Percentiles rank a stretch among this genome's conserved stretches.
Conservation (phyloP, 2,329 filamentous ascomycete genomes). For the Colletotrichum noveboracense region DNA sequence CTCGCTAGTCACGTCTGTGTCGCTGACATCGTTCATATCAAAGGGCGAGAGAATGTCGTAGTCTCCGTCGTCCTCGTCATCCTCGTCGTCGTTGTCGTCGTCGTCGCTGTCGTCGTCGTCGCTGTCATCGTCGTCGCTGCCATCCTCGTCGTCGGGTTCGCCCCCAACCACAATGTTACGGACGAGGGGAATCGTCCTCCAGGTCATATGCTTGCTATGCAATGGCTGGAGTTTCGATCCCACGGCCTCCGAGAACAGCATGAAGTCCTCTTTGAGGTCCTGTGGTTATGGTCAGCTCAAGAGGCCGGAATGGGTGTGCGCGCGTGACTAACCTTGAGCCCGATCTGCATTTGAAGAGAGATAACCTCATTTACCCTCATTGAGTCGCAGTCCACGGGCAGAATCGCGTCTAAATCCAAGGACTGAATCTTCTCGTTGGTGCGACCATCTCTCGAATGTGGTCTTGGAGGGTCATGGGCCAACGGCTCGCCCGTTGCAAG, state of each 20-base stretch:
- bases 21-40: not conserved
- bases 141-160: not conserved
- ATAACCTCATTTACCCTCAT: not conserved
- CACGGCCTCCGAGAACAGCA: not conserved
- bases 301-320: not conserved
- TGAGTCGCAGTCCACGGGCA: accelerated
- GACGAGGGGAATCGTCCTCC: not conserved
- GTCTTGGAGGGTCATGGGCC: not conserved
- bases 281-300: not conserved
- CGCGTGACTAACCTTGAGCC: not conserved
- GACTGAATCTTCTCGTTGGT: not conserved
- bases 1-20: not conserved
- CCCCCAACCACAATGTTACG: not conserved
- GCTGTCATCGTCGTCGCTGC: not conserved
- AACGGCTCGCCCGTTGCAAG: not conserved
- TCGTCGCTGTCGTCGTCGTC: not conserved
- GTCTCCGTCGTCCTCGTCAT: not conserved
- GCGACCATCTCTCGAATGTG: not conserved
- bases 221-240: not conserved
- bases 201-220: not conserved
- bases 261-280: not conserved
- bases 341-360: not conserved
- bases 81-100: accelerated
- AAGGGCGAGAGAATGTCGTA: not conserved
- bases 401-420: not conserved